Conservation (phyloP, 1,284 basidiomycete genomes). For the Sphaerobolus stellatus region DNA sequence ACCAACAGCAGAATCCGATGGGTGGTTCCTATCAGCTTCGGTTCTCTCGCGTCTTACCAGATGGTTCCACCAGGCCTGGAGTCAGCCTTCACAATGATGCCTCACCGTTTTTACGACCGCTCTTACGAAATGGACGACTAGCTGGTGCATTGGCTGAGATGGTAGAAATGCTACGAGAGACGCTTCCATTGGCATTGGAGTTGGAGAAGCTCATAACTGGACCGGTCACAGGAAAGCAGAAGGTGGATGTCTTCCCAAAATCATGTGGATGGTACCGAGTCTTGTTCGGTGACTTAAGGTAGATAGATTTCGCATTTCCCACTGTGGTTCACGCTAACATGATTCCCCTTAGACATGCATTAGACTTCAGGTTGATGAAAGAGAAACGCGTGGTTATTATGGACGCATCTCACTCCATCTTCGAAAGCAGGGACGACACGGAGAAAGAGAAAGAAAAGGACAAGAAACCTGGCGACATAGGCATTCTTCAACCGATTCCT, state of each 20-base stretch:
- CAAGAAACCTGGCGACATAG: conserved; percentile 25
- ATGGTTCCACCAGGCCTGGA: conserved; percentile 14
- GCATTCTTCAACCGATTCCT: conserved; percentile 59
- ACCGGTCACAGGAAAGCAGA: conserved; percentile 10
- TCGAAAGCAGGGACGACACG: background rate
- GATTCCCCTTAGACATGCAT: conserved; percentile 53
- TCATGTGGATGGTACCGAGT: conserved; percentile 79
- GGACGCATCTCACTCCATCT: conserved; percentile 52
- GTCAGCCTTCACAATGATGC: conserved; percentile 73
- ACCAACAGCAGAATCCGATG: conserved; percentile 60
- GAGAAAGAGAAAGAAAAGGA: conserved; percentile 1
- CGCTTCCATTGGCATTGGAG: conserved; percentile 69
- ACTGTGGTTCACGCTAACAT: conserved; percentile 9
- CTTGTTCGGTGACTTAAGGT: conserved; percentile 66
- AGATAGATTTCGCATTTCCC: conserved; percentile 18
- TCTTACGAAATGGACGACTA: conserved; percentile 62
- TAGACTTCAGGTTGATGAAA: conserved; percentile 75
- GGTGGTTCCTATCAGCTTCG: conserved; percentile 68
- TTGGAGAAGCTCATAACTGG: conserved; percentile 53
- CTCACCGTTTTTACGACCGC: conserved; percentile 63
- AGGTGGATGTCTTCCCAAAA: conserved; percentile 69
- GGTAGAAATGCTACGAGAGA: conserved; percentile 66
- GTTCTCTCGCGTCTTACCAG: conserved; percentile 54
- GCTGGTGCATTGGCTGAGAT: conserved; percentile 62
- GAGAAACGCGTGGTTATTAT: conserved; percentile 63